A percentile compares a stretch with the other conserved stretches of the same genome.
Conservation (phyloP, 176 grass and related monocot genomes). For the Phyllostachys edulis region DNA sequence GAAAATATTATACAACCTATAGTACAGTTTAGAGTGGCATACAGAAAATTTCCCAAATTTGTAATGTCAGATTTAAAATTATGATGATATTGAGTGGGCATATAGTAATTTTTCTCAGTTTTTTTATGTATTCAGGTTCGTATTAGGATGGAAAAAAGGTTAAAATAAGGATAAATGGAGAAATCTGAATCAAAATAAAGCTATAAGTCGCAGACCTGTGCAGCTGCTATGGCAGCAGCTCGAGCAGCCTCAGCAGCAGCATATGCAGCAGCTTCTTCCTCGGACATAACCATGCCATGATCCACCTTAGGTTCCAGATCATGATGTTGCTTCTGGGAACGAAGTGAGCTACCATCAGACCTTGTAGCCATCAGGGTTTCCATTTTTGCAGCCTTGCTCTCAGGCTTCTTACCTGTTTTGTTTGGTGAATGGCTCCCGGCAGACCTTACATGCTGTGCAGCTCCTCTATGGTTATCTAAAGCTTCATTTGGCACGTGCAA, state of each 20-base stretch:
- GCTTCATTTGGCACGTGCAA: slow-evolving; percentile 39
- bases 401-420: slow-evolving; percentile 59
- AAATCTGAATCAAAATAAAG: slow-evolving; percentile 23
- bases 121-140: neutral
- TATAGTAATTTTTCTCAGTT: neutral
- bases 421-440: slow-evolving; percentile 50
- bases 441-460: slow-evolving; percentile 43
- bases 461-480: slow-evolving; percentile 39
- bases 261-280: slow-evolving; percentile 85
- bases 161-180: neutral
- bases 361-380: slow-evolving; percentile 39
- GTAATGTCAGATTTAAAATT: slow-evolving; percentile 4
- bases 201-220: slow-evolving; percentile 51
- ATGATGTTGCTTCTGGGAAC: slow-evolving; percentile 45
- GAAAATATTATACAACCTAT: neutral
- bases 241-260: slow-evolving; percentile 91
- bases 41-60: neutral
- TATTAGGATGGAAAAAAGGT: neutral
- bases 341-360: slow-evolving; percentile 52
- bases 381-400: slow-evolving; percentile 60
- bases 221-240: slow-evolving; percentile 86
- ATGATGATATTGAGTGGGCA: neutral
- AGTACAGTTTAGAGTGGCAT: neutral
- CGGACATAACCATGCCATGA: slow-evolving; percentile 51
- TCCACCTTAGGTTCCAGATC: slow-evolving; percentile 45